Conservation (phyloP, 2,329 filamentous ascomycete species). For the Colletotrichum acutatum region DNA sequence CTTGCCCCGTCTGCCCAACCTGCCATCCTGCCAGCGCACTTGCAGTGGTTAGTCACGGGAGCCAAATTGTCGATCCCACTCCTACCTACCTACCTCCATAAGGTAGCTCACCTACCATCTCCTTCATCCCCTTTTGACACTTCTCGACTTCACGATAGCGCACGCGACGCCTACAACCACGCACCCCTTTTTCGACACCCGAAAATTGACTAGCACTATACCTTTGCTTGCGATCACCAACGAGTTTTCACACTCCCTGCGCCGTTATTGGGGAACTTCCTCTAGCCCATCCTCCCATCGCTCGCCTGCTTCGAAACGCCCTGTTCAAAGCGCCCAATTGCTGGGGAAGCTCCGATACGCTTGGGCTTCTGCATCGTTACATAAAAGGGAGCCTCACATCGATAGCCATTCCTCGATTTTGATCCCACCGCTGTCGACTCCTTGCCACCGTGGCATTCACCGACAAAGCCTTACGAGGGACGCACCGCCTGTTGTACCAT, state of each 20-base stretch:
- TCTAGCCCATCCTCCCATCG: not conserved
- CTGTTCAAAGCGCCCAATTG: constrained; percentile 25
- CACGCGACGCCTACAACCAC: not conserved
- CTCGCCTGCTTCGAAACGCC: not conserved
- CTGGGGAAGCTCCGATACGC: constrained; percentile 32
- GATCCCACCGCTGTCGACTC: not conserved
- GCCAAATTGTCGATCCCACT: constrained; percentile 26
- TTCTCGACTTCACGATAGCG: constrained; percentile 2
- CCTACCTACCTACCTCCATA: not conserved
- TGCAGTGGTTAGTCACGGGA: constrained; percentile 19
- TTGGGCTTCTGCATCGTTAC: constrained; percentile 16
- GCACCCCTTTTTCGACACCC: not conserved
- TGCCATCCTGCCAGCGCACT: not conserved
- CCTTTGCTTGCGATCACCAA: not conserved
- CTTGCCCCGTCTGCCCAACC: not conserved
- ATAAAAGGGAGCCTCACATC: constrained; percentile 2
- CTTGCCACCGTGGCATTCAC: constrained; percentile 15
- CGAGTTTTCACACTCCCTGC: not conserved
- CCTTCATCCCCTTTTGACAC: constrained; percentile 12
- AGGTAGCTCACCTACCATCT: not conserved
- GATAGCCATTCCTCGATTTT: constrained; percentile 12
- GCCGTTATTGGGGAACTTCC: not conserved
- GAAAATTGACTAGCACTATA: not conserved
- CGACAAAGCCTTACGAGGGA: not conserved
- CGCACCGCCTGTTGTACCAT: constrained; percentile 1